phyloP scores from a whole-genome alignment of 192 early-diverging fungal genomes.

The Entomortierella chlamydospora region DNA sequence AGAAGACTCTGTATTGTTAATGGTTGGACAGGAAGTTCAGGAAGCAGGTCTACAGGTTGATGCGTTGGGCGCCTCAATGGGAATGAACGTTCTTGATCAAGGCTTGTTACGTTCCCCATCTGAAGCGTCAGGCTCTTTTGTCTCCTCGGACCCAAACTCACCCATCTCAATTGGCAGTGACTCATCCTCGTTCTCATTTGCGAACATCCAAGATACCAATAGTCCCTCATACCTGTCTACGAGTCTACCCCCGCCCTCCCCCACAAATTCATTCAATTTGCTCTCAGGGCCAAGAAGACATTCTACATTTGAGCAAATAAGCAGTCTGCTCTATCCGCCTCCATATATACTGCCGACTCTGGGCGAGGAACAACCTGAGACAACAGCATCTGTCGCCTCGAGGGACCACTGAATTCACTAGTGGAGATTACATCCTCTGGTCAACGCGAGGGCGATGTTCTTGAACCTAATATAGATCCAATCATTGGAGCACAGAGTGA shows the following conservation, averaged over 20 bases:
- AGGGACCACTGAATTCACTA: no score
- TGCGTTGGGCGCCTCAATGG: conserved; percentile 16
- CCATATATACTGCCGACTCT: conserved; percentile 5
- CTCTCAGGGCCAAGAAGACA: not conserved
- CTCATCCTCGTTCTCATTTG: not conserved
- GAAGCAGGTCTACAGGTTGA: conserved; percentile 20
- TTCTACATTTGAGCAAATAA: conserved; percentile 2
- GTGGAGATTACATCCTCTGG: no score
- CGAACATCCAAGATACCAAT: not conserved
- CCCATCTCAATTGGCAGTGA: not conserved
- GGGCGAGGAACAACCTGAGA: not conserved
- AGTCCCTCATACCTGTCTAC: not conserved
- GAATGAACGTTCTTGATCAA: not conserved
- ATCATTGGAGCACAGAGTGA: no score
- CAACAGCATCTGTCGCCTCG: not conserved
- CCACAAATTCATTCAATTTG: not conserved
- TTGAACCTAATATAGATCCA: no score
- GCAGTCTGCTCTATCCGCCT: not conserved
- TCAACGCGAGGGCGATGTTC: no score
- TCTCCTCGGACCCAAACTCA: not conserved
- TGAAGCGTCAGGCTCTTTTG: not conserved
- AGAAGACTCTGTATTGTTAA: conserved; percentile 23
- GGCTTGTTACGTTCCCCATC: not conserved
- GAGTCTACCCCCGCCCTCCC: not conserved
- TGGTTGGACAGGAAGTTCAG: conserved; percentile 33